Conservation (phyloP, 352 stramenopile genomes). For the Plasmopara halstedii region DNA sequence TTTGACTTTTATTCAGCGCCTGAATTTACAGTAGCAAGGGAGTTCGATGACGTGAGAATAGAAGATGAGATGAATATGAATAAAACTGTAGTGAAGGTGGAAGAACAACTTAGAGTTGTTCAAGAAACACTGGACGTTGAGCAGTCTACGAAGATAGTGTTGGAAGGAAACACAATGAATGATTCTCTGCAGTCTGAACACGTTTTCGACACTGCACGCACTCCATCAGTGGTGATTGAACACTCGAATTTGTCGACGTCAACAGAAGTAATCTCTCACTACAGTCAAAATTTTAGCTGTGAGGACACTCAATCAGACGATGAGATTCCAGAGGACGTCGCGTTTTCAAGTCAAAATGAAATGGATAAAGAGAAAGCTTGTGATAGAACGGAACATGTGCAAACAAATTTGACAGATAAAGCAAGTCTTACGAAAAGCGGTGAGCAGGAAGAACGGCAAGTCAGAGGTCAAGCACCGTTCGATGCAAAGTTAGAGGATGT, state of each 20-base stretch:
- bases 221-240: slow-evolving; percentile 1
- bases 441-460: background rate
- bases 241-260: background rate
- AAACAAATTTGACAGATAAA: background rate
- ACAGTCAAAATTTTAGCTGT: background rate
- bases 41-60: background rate
- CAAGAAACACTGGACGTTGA: slow-evolving; percentile 8
- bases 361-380: background rate
- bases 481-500: background rate
- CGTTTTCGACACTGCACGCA: background rate
- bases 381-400: background rate
- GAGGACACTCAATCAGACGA: background rate
- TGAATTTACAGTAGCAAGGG: background rate
- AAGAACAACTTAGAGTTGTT: slow-evolving; percentile 1
- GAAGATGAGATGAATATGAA: background rate
- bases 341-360: background rate
- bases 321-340: background rate
- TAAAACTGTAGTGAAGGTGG: background rate
- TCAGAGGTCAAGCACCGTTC: background rate
- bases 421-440: background rate
- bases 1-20: slow-evolving; percentile 1
- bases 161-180: background rate
- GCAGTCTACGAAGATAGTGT: background rate
- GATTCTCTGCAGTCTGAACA: background rate
- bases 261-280: background rate